phyloP scores from a whole-genome alignment of 2,329 filamentous ascomycete species.

The Raffaelea arxii region DNA sequence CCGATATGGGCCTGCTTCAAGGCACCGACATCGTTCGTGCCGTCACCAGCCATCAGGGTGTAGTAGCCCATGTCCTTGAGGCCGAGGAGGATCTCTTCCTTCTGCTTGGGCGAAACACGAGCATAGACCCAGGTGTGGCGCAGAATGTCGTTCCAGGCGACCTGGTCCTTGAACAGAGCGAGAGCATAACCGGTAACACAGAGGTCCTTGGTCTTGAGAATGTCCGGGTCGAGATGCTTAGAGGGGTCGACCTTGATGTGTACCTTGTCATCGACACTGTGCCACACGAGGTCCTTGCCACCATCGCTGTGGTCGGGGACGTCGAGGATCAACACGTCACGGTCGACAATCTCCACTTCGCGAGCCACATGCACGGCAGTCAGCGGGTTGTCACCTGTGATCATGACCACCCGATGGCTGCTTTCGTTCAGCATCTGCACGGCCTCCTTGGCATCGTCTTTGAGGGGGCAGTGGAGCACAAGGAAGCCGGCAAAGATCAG shows the following conservation, averaged over 20 bases:
- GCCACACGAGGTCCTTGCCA: slow-evolving; percentile 79
- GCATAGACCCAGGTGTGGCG: slow-evolving; percentile 96
- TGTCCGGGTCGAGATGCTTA: slow-evolving; percentile 68
- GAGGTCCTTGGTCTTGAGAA: slow-evolving; percentile 78
- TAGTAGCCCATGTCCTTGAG: slow-evolving; percentile 96
- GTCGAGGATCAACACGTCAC: slow-evolving; percentile 88
- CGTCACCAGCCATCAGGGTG: slow-evolving; percentile 96
- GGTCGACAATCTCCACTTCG: slow-evolving; percentile 94
- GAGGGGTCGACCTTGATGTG: slow-evolving; percentile 78
- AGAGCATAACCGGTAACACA: slow-evolving; percentile 94
- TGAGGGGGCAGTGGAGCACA: slow-evolving; percentile 88
- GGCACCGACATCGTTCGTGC: slow-evolving; percentile 95
- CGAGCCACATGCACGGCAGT: slow-evolving; percentile 93
- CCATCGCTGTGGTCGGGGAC: slow-evolving; percentile 82
- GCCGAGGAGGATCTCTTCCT: slow-evolving; percentile 95
- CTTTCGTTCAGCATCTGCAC: slow-evolving; percentile 98
- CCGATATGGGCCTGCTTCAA: slow-evolving; percentile 97
- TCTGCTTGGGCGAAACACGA: slow-evolving; percentile 95
- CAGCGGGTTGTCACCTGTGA: slow-evolving; percentile 94
- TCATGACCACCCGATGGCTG: slow-evolving; percentile 98
- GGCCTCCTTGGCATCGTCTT: slow-evolving; percentile 89
- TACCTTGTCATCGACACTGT: slow-evolving; percentile 83
- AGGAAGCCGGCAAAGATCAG: slow-evolving; percentile 90
- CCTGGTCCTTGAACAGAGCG: slow-evolving; percentile 74
- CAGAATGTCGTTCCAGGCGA: slow-evolving; percentile 66